Percentiles rank a stretch among this genome's conserved stretches.
Evolutionary conservation across 2,329 filamentous ascomycete genomes (phyloP).

Genomic region (Hyphodiscus sp.): DNA sequence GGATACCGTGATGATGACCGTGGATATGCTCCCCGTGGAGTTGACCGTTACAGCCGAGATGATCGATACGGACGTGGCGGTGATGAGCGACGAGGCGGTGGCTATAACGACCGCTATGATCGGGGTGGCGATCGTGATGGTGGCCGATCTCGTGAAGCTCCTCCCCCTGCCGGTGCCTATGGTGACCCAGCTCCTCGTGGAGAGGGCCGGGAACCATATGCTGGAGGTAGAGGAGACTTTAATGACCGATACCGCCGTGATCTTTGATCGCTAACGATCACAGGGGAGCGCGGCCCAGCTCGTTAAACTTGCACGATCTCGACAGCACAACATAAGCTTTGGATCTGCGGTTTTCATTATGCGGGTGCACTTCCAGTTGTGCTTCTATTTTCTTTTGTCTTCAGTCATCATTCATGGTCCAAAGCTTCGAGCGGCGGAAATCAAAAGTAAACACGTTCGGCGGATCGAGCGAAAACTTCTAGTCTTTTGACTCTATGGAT

Average conservation of each 20-base stretch:
- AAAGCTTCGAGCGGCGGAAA: conserved; percentile 31
- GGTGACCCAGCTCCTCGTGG: conserved; percentile 37
- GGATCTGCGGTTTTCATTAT: conserved; percentile 32
- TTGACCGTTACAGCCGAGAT: conserved; percentile 30
- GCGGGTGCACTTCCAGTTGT: conserved; percentile 30
- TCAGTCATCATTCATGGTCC: conserved; percentile 25
- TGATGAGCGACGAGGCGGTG: conserved; percentile 33
- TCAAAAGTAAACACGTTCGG: conserved; percentile 29
- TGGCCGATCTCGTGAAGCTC: conserved; percentile 34
- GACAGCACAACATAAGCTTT: conserved; percentile 28
- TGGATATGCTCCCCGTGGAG: conserved; percentile 35
- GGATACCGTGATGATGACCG: conserved; percentile 39
- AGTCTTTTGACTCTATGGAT: conserved; percentile 26
- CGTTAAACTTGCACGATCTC: conserved; percentile 32
- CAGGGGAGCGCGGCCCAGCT: conserved; percentile 31
- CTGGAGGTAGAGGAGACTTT: conserved; percentile 34
- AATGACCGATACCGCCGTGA: conserved; percentile 30
- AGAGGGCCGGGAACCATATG: conserved; percentile 37
- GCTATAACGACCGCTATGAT: conserved; percentile 35
- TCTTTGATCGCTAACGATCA: conserved; percentile 31
- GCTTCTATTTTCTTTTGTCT: conserved; percentile 27
- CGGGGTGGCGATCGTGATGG: conserved; percentile 47
- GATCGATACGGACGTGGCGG: conserved; percentile 36
- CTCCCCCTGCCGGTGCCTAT: conserved; percentile 34
- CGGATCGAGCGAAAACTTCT: conserved; percentile 25